Percentiles rank a stretch among this genome's conserved stretches.
phyloP scores from a whole-genome alignment of 2,329 filamentous ascomycete genomes.

The Aureobasidium mangrovei region DNA sequence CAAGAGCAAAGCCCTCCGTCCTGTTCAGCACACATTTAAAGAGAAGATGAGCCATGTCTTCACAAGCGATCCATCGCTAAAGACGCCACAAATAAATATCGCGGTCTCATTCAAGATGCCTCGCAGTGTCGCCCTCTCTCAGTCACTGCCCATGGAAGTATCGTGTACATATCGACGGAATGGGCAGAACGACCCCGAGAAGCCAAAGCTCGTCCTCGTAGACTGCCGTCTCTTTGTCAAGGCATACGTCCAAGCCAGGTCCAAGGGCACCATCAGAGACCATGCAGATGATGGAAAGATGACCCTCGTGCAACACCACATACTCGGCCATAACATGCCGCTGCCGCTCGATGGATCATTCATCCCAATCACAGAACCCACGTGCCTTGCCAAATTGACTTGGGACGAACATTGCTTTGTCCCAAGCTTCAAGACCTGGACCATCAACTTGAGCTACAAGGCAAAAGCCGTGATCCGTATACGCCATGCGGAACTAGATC shows the following conservation, averaged over 20 bases:
- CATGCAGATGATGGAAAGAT: background rate
- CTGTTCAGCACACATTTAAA: slow-evolving; percentile 2
- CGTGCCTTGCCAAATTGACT: background rate
- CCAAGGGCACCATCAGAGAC: background rate
- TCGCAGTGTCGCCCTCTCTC: background rate
- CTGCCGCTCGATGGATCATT: background rate
- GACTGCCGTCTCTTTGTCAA: background rate
- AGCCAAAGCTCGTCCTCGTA: background rate
- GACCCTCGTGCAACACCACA: background rate
- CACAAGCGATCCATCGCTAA: background rate
- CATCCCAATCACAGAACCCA: background rate
- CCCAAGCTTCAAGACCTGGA: slow-evolving; percentile 4
- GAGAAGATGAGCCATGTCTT: slow-evolving; percentile 9
- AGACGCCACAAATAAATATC: slow-evolving; percentile 3
- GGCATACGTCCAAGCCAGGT: background rate
- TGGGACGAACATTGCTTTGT: background rate
- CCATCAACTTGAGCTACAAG: background rate
- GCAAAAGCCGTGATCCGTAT: background rate
- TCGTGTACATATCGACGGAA: background rate
- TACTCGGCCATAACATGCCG: background rate
- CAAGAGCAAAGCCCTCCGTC: slow-evolving; percentile 5
- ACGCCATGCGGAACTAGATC: background rate
- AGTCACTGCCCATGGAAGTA: background rate
- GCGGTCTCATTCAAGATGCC: background rate
- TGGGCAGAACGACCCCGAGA: background rate